A percentile compares a stretch with the other conserved stretches of the same genome.
Conservation (phyloP, 2,329 filamentous ascomycete species). For the Lecanicillium sp. region DNA sequence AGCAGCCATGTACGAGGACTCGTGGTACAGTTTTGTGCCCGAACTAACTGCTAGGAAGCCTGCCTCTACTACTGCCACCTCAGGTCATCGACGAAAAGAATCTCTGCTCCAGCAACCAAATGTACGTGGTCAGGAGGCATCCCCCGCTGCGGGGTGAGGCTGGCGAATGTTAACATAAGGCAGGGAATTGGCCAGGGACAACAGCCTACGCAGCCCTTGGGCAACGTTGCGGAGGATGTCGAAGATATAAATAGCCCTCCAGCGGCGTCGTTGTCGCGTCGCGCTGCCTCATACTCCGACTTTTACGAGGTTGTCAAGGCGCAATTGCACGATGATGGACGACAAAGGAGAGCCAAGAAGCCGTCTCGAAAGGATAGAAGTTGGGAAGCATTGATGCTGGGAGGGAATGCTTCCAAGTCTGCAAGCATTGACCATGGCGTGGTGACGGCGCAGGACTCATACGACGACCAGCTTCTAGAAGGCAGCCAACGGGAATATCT, state of each 20-base stretch:
- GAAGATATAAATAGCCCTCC: constrained; percentile 52
- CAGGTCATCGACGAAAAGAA: constrained; percentile 56
- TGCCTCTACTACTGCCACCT: constrained; percentile 31
- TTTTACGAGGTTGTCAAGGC: constrained; percentile 40
- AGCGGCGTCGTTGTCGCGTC: constrained; percentile 53
- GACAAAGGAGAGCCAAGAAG: constrained; percentile 13
- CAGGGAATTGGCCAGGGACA: constrained; percentile 46
- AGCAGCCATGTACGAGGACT: constrained; percentile 65
- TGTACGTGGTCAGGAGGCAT: constrained; percentile 31
- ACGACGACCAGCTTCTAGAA: constrained; percentile 63
- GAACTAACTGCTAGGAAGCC: constrained; percentile 45
- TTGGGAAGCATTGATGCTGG: constrained; percentile 43
- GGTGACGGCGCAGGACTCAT: constrained; percentile 18
- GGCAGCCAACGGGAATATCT: constrained; percentile 80
- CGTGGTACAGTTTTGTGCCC: constrained; percentile 73
- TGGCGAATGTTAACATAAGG: constrained; percentile 13
- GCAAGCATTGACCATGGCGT: background rate
- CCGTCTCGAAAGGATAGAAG: constrained; percentile 30
- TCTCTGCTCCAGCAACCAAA: constrained; percentile 61
- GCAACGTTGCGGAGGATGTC: constrained; percentile 49
- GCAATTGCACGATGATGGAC: no score
- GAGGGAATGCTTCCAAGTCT: background rate
- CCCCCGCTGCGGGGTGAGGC: constrained; percentile 10
- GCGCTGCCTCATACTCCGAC: constrained; percentile 69
- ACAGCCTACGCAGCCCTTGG: constrained; percentile 46